Evolutionary conservation across 148 eudicot species (phyloP).

Genomic region (Chenopodium suecicum): DNA sequence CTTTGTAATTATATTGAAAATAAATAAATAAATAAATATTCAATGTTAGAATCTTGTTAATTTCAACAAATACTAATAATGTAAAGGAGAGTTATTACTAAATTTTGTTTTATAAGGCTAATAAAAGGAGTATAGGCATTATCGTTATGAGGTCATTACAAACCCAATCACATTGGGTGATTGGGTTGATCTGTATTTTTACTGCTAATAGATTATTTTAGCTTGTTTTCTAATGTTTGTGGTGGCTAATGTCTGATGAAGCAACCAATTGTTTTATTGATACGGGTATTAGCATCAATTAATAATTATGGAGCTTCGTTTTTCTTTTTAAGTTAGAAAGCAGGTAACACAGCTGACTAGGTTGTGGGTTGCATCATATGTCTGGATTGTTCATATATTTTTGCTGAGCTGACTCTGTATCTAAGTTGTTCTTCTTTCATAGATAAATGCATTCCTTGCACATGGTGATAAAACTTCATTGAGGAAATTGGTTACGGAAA

Average conservation of each 20-base stretch:
- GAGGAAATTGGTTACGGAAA: constrained; percentile 88
- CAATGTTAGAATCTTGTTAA: neutral
- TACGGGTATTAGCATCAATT: neutral
- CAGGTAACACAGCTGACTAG: neutral
- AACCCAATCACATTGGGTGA: neutral
- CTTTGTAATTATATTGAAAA: neutral
- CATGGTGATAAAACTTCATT: constrained; percentile 70
- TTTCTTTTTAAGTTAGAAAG: neutral
- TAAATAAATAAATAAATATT: neutral
- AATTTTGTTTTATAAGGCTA: neutral
- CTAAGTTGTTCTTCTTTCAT: constrained; percentile 13
- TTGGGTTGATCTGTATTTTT: neutral
- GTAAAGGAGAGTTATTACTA: too few species aligned
- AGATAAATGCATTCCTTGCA: constrained; percentile 74
- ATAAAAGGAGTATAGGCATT: neutral
- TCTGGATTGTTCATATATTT: neutral
- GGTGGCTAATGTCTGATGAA: neutral
- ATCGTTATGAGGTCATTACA: neutral
- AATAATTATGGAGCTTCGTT: constrained; percentile 1
- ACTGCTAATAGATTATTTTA: neutral
- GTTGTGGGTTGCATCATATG: neutral
- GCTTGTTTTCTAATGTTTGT: neutral
- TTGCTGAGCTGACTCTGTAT: neutral
- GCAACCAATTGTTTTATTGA: neutral
- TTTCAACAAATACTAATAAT: too few species aligned